phyloP scores from a whole-genome alignment of 2,329 filamentous ascomycete genomes.

The Pseudogymnoascus sp. region DNA sequence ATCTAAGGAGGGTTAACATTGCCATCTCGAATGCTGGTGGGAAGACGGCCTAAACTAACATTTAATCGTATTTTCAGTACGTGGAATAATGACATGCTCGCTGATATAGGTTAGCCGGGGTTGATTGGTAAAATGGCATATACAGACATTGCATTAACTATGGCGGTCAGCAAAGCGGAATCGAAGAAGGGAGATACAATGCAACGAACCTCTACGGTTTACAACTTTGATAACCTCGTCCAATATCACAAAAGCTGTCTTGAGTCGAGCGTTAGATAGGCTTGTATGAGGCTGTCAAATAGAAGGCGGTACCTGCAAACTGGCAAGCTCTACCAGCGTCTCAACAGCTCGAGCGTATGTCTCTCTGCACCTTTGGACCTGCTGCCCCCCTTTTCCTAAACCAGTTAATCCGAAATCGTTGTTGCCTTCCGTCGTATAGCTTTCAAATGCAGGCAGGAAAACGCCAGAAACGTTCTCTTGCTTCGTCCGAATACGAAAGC shows the following conservation, averaged over 20 bases:
- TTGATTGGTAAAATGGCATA: slow-evolving; percentile 13
- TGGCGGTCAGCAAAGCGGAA: slow-evolving; percentile 18
- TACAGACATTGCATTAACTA: slow-evolving; percentile 84
- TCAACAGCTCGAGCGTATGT: slow-evolving; percentile 95
- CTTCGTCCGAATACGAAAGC: slow-evolving; percentile 87
- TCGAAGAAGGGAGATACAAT: background rate
- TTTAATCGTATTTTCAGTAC: slow-evolving; percentile 99
- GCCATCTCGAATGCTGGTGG: slow-evolving; percentile 11
- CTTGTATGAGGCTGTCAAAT: background rate
- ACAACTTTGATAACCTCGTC: slow-evolving; percentile 99
- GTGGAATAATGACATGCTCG: slow-evolving; percentile 91
- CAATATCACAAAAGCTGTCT: slow-evolving; percentile 93
- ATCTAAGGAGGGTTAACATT: slow-evolving; percentile 41
- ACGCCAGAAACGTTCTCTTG: slow-evolving; percentile 99
- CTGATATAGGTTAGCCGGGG: slow-evolving; percentile 31
- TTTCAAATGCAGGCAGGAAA: slow-evolving; percentile 87
- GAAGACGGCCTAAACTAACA: slow-evolving; percentile 43
- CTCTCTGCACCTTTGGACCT: slow-evolving; percentile 89
- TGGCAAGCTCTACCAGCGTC: slow-evolving; percentile 88
- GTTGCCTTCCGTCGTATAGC: slow-evolving; percentile 77
- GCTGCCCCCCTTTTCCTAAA: slow-evolving; percentile 91
- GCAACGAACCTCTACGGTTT: slow-evolving; percentile 71
- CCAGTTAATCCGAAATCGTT: slow-evolving; percentile 96
- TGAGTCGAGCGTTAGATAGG: slow-evolving; percentile 14
- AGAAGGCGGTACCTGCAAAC: slow-evolving; percentile 58